Conservation (phyloP, 1,284 basidiomycete species). For the Phellopilus nigrolimitatus region DNA sequence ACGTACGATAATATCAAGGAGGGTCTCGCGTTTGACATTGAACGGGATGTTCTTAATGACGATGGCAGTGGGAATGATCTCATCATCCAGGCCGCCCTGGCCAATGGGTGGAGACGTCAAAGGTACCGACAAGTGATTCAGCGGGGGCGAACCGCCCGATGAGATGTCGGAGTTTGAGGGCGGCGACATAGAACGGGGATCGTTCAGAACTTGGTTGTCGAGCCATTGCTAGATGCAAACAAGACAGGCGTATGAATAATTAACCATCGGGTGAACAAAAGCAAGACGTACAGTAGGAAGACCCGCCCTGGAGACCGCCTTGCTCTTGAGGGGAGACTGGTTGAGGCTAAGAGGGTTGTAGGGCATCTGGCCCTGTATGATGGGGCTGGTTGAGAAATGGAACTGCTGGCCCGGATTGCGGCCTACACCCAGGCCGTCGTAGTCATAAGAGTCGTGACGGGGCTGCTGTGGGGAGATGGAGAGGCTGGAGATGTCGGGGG, state of each 20-base stretch:
- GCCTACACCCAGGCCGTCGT: constrained; percentile 50
- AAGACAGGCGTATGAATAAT: constrained; percentile 21
- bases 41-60: constrained; percentile 99
- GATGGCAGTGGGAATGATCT: constrained; percentile 97
- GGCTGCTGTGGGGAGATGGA: constrained; percentile 61
- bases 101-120: constrained; percentile 36
- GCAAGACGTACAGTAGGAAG: constrained; percentile 60
- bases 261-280: constrained; percentile 15
- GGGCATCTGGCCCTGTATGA: constrained; percentile 57
- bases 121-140: constrained; percentile 49
- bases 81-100: constrained; percentile 58
- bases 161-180: constrained; percentile 82
- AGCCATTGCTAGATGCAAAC: constrained; percentile 66
- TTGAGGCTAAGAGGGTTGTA: constrained; percentile 56
- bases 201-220: constrained; percentile 52
- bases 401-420: constrained; percentile 50
- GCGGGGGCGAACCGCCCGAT: constrained; percentile 69
- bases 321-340: constrained; percentile 69
- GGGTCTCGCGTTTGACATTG: constrained; percentile 93
- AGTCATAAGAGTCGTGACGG: constrained; percentile 83
- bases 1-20: constrained; percentile 92
- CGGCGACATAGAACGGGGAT: constrained; percentile 76
- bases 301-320: constrained; percentile 53
- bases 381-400: constrained; percentile 65
- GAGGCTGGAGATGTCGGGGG: constrained; percentile 69